These are phyloP conservation scores for Ambrosia artemisiifolia DNA, from an alignment of 129 eudicot species.

Conservation along the genomic window DNA sequence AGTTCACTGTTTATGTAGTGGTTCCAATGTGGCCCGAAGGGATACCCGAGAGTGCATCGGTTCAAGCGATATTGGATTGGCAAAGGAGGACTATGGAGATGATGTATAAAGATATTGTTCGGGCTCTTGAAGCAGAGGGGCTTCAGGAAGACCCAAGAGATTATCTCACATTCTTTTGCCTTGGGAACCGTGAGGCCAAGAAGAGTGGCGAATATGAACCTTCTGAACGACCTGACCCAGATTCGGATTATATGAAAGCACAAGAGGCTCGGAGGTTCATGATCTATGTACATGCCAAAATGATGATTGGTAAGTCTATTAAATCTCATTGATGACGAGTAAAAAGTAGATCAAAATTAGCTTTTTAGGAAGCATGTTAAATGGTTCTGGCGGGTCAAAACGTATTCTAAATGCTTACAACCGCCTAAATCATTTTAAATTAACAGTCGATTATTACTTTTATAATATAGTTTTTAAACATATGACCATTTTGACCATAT, in stretches of 20 bases:
- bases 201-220: slow-evolving; percentile 75
- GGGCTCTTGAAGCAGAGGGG: slow-evolving; percentile 59
- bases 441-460: neutral
- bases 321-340: neutral
- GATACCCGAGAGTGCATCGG: slow-evolving; percentile 78
- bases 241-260: slow-evolving; percentile 58
- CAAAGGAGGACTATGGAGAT: slow-evolving; percentile 85
- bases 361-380: neutral
- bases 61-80: slow-evolving; percentile 88
- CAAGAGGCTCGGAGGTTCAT: slow-evolving; percentile 76
- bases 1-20: slow-evolving; percentile 75
- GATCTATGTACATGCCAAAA: slow-evolving; percentile 84
- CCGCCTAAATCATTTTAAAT: neutral
- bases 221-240: slow-evolving; percentile 57
- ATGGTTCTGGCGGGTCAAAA: neutral
- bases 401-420: neutral
- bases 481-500: neutral
- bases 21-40: slow-evolving; percentile 98
- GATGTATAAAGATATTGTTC: slow-evolving; percentile 74
- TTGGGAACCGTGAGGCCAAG: slow-evolving; percentile 82
- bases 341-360: neutral
- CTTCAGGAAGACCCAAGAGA: slow-evolving; percentile 61
- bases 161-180: slow-evolving; percentile 75
- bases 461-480: neutral
- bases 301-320: slow-evolving; percentile 68